Evolutionary conservation across 2,329 filamentous ascomycete genomes (phyloP).

Genomic region (Aspergillus sp.): DNA sequence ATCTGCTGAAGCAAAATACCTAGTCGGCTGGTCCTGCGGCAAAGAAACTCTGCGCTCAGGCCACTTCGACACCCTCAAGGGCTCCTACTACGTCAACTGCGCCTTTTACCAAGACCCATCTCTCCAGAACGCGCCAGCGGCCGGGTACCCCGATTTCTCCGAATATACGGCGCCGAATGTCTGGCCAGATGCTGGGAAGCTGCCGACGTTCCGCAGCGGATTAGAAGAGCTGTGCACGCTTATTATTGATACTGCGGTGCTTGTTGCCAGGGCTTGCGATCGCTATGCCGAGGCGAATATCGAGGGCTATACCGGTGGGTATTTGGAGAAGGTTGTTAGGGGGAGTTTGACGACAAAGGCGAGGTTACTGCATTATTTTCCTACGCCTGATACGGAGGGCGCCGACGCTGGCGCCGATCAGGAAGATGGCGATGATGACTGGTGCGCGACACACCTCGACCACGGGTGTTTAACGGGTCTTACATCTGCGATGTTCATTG

Average conservation of each 20-base stretch:
- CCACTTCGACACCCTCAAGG: constrained; percentile 62
- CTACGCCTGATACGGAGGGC: constrained; percentile 33
- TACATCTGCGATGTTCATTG: constrained; percentile 94
- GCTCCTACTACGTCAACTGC: constrained; percentile 65
- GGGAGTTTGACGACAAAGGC: constrained; percentile 89
- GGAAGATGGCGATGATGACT: constrained; percentile 73
- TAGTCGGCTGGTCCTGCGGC: constrained; percentile 64
- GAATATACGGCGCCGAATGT: constrained; percentile 90
- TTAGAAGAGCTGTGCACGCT: constrained; percentile 76
- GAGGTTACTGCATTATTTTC: constrained; percentile 89
- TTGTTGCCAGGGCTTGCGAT: constrained; percentile 91
- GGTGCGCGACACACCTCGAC: constrained; percentile 79
- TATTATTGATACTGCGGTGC: constrained; percentile 83
- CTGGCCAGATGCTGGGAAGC: constrained; percentile 69
- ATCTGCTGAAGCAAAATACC: constrained; percentile 54
- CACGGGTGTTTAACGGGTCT: constrained; percentile 92
- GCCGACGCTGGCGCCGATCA: not conserved
- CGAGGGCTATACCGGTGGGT: constrained; percentile 70
- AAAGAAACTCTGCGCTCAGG: constrained; percentile 64
- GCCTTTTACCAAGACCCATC: constrained; percentile 50
- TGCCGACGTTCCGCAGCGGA: constrained; percentile 73
- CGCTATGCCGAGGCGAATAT: constrained; percentile 79
- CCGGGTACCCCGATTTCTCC: constrained; percentile 59
- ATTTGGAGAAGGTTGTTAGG: constrained; percentile 82
- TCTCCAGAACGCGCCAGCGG: constrained; percentile 38